Evolutionary conservation across 495 filamentous ascomycete genomes (phyloP).

Genomic region (Ramalina peruviana): DNA sequence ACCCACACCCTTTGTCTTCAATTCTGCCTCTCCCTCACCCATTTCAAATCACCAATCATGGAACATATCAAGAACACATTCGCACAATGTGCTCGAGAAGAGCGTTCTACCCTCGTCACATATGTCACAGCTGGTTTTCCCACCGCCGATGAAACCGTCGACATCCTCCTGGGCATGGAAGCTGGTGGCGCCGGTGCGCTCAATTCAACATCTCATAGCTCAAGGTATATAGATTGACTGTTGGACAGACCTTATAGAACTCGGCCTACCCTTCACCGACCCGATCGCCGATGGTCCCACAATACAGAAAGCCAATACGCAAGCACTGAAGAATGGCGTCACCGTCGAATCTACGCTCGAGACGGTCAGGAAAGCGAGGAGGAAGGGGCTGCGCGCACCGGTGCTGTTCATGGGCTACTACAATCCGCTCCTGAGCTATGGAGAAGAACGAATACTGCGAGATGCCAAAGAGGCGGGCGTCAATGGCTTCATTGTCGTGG

Average conservation of each 20-base stretch:
- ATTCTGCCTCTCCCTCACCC: not conserved
- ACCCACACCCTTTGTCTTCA: not conserved
- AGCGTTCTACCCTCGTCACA: conserved; percentile 64
- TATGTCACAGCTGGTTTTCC: conserved; percentile 96
- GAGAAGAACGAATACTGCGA: conserved; percentile 72
- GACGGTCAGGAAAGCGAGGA: conserved; percentile 64
- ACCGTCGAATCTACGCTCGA: conserved; percentile 62
- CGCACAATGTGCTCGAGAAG: conserved; percentile 64
- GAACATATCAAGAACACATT: conserved; percentile 80
- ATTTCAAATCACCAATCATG: conserved; percentile 27
- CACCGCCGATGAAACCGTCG: conserved; percentile 62
- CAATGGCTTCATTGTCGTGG: conserved; percentile 96
- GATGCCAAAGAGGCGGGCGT: conserved; percentile 79
- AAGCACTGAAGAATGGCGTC: conserved; percentile 79
- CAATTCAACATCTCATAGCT: not conserved
- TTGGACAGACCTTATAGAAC: conserved; percentile 60
- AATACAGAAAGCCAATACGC: conserved; percentile 82
- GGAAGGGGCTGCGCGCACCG: conserved; percentile 61
- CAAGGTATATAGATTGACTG: not conserved
- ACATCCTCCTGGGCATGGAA: conserved; percentile 79
- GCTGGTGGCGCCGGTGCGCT: conserved; percentile 74
- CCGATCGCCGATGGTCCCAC: conserved; percentile 93
- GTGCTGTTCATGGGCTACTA: conserved; percentile 98
- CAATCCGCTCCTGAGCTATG: conserved; percentile 86
- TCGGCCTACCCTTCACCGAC: conserved; percentile 92